Base-by-base conservation (phyloP, 2,329 filamentous ascomycete genomes). In the Didymella pomorum region DNA sequence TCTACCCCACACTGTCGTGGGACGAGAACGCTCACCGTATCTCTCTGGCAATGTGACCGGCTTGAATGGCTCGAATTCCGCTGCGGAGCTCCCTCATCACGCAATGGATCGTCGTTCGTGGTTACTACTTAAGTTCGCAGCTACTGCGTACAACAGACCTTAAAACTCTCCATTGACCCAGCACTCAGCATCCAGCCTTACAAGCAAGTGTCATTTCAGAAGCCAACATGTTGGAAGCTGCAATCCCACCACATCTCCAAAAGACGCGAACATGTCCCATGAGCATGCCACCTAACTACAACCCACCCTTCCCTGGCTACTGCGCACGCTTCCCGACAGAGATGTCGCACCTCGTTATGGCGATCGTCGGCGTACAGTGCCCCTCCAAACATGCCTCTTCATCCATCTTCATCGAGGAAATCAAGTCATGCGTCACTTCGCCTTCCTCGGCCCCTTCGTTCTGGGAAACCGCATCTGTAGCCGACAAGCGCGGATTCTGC, bases 291-390 rank as follows among this genome's bases (percentile, higher is more conserved):
- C 26, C 62, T 1, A 61, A 70, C 25, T 73, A 72, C 47, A 51
- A 63, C 7, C 72, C 73, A 8, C 72, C 71, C 0, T 75, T 73
- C 44, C 71, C 71, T 8, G 66, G 64, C 43, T 76, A 75, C 49
- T 65, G 60, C 35, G 69, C 76, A 10, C 68, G 75, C 23, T 79
- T 78, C 57, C 67, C 72, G 2, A 58, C 58, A 4, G 60, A 64
- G 7, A 70, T 70, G 42, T 65, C 73, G 29, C 64, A 69, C 39
- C 65, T 77, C 8, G 74, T 74, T 14, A 74, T 78, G 63, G 75
- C 72, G 4, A 69, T 73, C 16, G 68, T 78, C 31, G 75, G 76
- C 23, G 72, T 68, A 4, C 75, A 78, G 48, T 69, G 66, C 21
- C 16, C 51, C 25, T 52, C 52, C 12, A 21, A 45, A 16, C 37